Conservation (phyloP, 345 rosid species). For the Linum lewisii region DNA sequence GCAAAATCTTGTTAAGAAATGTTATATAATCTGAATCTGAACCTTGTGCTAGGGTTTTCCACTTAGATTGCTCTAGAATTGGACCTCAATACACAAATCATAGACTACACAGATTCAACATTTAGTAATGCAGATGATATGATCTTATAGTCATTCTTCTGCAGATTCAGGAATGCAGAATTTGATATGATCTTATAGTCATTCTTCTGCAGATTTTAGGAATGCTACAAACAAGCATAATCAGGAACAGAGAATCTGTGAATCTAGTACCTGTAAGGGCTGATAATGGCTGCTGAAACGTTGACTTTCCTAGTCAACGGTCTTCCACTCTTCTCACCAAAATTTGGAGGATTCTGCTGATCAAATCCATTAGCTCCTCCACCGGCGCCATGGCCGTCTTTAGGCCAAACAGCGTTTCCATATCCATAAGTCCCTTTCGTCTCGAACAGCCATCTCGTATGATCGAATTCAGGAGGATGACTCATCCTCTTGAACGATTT, state of each 20-base stretch:
- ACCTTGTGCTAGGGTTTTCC: no score
- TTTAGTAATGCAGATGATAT: no score
- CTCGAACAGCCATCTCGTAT: conserved; percentile 70
- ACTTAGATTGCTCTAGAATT: no score
- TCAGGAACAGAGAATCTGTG: not conserved
- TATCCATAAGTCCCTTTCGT: conserved; percentile 79
- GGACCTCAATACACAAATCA: no score
- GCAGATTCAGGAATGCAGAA: no score
- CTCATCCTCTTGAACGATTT: conserved; percentile 57
- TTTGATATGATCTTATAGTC: no score
- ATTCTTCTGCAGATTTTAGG: not conserved
- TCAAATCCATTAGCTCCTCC: conserved; percentile 54
- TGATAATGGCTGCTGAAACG: conserved; percentile 58
- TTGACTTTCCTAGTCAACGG: conserved; percentile 57
- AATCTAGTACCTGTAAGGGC: conserved; percentile 48
- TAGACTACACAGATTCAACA: no score
- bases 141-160: no score
- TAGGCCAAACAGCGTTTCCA: conserved; percentile 78
- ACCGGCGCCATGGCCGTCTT: conserved; percentile 64
- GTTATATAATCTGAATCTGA: no score
- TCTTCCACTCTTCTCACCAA: conserved; percentile 45
- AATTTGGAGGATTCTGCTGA: conserved; percentile 42
- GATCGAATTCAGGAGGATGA: conserved; percentile 62
- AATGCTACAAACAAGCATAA: no score
- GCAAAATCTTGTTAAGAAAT: no score